Base-by-base conservation (phyloP, 495 filamentous ascomycete species). In the Penicillium tannophilum region DNA sequence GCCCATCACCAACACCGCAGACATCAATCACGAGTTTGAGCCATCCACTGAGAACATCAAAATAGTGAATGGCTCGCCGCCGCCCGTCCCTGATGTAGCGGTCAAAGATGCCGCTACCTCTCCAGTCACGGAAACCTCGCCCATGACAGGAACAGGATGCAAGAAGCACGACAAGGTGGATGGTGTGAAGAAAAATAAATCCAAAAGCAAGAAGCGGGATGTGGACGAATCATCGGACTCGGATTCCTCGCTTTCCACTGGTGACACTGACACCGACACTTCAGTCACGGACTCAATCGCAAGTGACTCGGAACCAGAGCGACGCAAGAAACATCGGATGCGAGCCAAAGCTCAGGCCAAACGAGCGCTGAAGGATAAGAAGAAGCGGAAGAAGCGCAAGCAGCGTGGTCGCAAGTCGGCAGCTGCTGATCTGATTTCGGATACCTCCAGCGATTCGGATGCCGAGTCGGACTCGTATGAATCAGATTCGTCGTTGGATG, bases 321-420 rank as follows among this genome's bases (percentile, higher is more conserved):
- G 61, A 17, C 64, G 64, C 26, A 66, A 66, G 54, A 65, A 63
- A 9, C 62, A 71, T 50, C 71, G 72, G 9, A 54, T 64, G n/a
- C 61, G 64, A 55, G 67, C 75, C 26, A 86, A 84, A 64, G 71
- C 68, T 59, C 81, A 81, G 26, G 69, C 79, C 6, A 79, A 76
- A 54, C 79, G 76, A 48, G 57, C 64, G 1, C 67, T 73, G 53
- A 80, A 74, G 57, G 64, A 69, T 44, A 67, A 60, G 54, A 66
- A 63, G 20, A 67, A 71, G 16, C 61, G 62, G 17, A 65, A 70
- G 48, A 81, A 73, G 67, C 78, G 74, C 56, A 83, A 79, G 62
- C 63, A 73, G 42, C 70, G 66, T 12, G 70, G 75, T 28, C 69
- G 67, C 42, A 70, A 72, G 30, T 48, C 69, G 12, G 64, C 64